Evolutionary conservation across 2,329 filamentous ascomycete genomes (phyloP), one percentile per base, ranked within the genome.

Genomic region (Pestalotiopsis sp.): DNA sequence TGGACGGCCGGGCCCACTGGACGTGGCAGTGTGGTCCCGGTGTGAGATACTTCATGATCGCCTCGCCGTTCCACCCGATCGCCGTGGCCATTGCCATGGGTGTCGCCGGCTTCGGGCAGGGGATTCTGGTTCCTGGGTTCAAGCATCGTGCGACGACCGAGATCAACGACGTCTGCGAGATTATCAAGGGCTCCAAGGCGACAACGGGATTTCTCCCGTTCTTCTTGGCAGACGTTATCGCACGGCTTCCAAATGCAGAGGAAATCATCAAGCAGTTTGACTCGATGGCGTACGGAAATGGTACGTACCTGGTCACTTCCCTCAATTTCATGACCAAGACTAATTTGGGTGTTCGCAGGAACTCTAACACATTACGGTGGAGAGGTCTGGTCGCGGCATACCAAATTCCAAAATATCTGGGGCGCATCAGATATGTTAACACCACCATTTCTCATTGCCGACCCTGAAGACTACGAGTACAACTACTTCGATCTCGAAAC

Each of bases 391-490:
- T 64, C 68, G 49, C 64, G 66, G 27, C 41, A 64, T 7, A 38
- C 39, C 25, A 23, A 49, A 31, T 62, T 69, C 25, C 60, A 56
- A n/a, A 27, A 41, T 25, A 27, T 67, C 9, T 69, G 68, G 68
- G 68, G 68, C 9, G 41, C 59, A 36, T 39, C 68, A 36, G 68
- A 69, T 27, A 13, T 39, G 5, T 59, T 63, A 17, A 67, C 59
- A 14, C 64, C 60, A 9, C 68, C 68, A 13, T n/a, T 62, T 9
- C 65, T 69, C 49, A 25, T 52, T 31, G 65, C 59, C 2, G 68
- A 67, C 4, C 68, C 68, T 5, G 68, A 69, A n/a, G 68, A 69
- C 20, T 67, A 69, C 60, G 58, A 52, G 23, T 69, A 69, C 38
- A 56, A 56, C 23, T 67, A 58, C 36, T 69, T 67, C 57, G 60